A percentile compares a stretch with the other conserved stretches of the same genome.
These are phyloP conservation scores for Debaryomyces tyrocola DNA, from an alignment of 805 yeast genomes.

Conservation along the genomic window DNA sequence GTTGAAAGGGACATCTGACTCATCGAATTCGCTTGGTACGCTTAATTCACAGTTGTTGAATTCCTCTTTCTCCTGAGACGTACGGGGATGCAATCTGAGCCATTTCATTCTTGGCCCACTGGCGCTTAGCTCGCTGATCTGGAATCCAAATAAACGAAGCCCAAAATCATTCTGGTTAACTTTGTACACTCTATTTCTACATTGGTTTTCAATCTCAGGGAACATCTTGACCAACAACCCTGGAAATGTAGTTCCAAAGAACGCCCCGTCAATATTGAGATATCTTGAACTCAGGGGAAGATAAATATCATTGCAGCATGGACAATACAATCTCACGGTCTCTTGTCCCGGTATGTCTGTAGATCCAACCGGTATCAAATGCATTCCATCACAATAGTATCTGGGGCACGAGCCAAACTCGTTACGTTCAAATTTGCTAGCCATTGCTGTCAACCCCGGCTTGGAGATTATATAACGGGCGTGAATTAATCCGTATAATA, in stretches of 20 bases:
- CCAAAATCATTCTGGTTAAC: constrained; percentile 58
- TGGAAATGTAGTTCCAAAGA: constrained; percentile 94
- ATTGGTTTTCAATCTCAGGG: constrained; percentile 84
- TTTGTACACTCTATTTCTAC: constrained; percentile 51
- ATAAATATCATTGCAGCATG: constrained; percentile 90
- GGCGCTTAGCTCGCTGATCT: constrained; percentile 66
- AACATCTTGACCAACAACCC: constrained; percentile 88
- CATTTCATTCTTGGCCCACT: constrained; percentile 96
- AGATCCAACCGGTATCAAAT: constrained; percentile 86
- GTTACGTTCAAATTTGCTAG: constrained; percentile 86
- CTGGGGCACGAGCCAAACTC: constrained; percentile 94
- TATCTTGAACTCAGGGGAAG: constrained; percentile 85
- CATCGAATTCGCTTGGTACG: constrained; percentile 36
- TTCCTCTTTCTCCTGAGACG: constrained; percentile 61
- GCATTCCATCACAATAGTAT: constrained; percentile 85
- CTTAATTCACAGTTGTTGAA: constrained; percentile 63
- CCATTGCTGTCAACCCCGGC: constrained; percentile 87
- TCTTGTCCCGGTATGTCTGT: constrained; percentile 89
- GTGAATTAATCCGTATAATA: constrained; percentile 90
- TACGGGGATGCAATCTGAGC: constrained; percentile 78
- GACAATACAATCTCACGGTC: constrained; percentile 90
- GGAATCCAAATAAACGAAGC: constrained; percentile 85
- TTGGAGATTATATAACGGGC: constrained; percentile 87
- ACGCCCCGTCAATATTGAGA: constrained; percentile 91
- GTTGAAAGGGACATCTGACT: constrained; percentile 5